Base-by-base conservation (phyloP, 441 rosid genomes). In the Biscutella laevigata region DNA sequence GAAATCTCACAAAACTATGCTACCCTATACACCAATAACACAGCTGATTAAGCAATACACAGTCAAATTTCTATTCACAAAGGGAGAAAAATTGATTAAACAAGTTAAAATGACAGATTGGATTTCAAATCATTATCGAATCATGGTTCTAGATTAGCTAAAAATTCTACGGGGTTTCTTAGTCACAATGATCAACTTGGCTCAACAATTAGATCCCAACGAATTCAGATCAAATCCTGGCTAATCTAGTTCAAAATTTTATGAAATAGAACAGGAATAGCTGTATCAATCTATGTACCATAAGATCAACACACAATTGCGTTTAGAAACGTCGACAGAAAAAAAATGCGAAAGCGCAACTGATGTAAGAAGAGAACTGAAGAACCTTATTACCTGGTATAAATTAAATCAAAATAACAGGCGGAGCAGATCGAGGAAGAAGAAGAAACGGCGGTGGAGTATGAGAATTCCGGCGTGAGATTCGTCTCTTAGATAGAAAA, bases 401-500 rank as follows among this genome's bases (percentile, higher is more conserved):
- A 8, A 10, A 41, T 55, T 1, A n/a, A 33, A 10, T 64, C 40
- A 41, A 41, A 24, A 28, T 4, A 16, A 26, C 8, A 48, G 15
- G 10, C 19, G n/a, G 7, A 5, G 50, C 1, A 33, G 58, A 40
- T 56, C 50, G 43, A 1, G 24, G 27, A 40, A 48, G 62, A 64
- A 19, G 52, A 64, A 50, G 15, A 38, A 14, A 50, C 53, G 64
- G 21, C 64, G 64, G 64, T 13, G 64, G 14, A 41, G 59, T 26
- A 40, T 25, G 29, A 7, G 2, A 20, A 35, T 9, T 50, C 64
- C 64, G 69, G 59, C 53, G 46, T 16, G 7, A 38, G 62, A 16
- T 8, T 37, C 30, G 54, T 53, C 40, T 26, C 19, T 36, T 22
- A 33, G 32, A 19, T 2, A 17, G 26, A 46, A 27, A 35, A 53